phyloP scores from a whole-genome alignment of 768 basidiomycete species.

The Mycena pura region DNA sequence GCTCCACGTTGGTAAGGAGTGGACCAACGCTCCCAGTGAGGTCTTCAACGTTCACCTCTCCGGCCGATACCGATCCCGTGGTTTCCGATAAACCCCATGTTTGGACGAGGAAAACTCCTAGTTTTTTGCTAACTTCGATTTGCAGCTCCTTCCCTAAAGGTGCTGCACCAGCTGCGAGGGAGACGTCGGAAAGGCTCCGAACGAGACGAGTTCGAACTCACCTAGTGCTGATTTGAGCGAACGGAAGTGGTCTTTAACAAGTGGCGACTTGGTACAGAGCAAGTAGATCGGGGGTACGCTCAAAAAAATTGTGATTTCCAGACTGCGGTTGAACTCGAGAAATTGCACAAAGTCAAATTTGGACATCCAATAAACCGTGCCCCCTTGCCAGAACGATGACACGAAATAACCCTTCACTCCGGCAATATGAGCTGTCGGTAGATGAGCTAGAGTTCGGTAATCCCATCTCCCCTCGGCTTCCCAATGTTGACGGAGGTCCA shows the following conservation, averaged over 20 bases:
- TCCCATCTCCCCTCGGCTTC: slow-evolving; percentile 1
- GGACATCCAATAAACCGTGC: slow-evolving; percentile 19
- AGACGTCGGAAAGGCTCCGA: too few relatives aligned
- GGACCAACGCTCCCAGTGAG: slow-evolving; percentile 14
- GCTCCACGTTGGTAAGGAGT: not conserved
- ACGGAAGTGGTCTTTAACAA: slow-evolving; percentile 16
- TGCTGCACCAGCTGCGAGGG: slow-evolving; percentile 21
- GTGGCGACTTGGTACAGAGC: slow-evolving; percentile 16
- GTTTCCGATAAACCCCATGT: slow-evolving; percentile 24
- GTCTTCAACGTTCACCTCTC: slow-evolving; percentile 10
- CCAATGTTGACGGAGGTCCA: slow-evolving; percentile 13
- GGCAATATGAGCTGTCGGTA: slow-evolving; percentile 18
- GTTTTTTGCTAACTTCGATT: slow-evolving; percentile 11
- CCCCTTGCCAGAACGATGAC: slow-evolving; percentile 12
- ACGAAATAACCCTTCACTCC: slow-evolving; percentile 18
- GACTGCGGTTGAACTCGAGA: slow-evolving; percentile 11
- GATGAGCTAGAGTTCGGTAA: slow-evolving; percentile 19
- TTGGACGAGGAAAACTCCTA: slow-evolving; percentile 14
- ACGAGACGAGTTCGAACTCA: not conserved
- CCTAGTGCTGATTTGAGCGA: slow-evolving; percentile 2
- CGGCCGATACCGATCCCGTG: slow-evolving; percentile 9
- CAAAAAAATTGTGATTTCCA: slow-evolving; percentile 17
- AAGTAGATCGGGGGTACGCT: slow-evolving; percentile 19
- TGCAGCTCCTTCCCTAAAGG: slow-evolving; percentile 20
- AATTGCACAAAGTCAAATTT: slow-evolving; percentile 22